Percentiles rank a stretch among this genome's conserved stretches.
phyloP scores from a whole-genome alignment of 2,329 filamentous ascomycete genomes.

The Exophiala spinifera region DNA sequence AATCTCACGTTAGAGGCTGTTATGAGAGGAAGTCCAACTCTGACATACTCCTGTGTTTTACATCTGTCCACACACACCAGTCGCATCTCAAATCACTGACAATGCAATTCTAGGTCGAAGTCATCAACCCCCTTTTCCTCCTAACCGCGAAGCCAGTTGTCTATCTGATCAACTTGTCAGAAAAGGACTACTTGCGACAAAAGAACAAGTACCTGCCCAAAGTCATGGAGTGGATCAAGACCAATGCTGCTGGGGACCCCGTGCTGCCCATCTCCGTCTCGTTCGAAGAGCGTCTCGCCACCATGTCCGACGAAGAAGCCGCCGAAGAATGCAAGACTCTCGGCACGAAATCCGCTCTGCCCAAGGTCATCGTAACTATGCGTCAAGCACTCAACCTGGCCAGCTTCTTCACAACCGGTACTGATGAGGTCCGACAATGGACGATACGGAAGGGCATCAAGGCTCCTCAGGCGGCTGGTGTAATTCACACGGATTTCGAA shows the following conservation, averaged over 20 bases:
- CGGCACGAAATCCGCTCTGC: conserved; percentile 80
- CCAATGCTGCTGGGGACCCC: conserved; percentile 79
- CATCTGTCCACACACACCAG: background rate
- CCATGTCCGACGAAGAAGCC: conserved; percentile 72
- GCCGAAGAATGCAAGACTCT: conserved; percentile 81
- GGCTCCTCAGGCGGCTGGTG: conserved; percentile 94
- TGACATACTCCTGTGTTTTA: conserved; percentile 48
- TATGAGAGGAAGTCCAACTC: conserved; percentile 80
- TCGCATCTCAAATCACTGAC: conserved; percentile 1
- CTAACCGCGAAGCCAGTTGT: conserved; percentile 96
- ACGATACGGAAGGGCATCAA: conserved; percentile 94
- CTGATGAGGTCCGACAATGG: conserved; percentile 98
- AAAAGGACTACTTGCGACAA: conserved; percentile 95
- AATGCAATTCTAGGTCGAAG: conserved; percentile 68
- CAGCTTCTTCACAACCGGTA: conserved; percentile 95
- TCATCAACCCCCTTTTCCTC: conserved; percentile 94
- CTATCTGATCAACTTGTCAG: conserved; percentile 93
- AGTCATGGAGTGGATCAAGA: conserved; percentile 93
- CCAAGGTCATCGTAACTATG: conserved; percentile 91
- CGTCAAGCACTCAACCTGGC: conserved; percentile 83
- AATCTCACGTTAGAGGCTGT: conserved; percentile 70
- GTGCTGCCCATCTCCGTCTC: conserved; percentile 90
- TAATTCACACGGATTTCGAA: conserved; percentile 97
- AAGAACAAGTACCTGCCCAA: conserved; percentile 99
- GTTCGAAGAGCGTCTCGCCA: conserved; percentile 87